A percentile compares a stretch with the other conserved stretches of the same genome.
Evolutionary conservation across 2,329 filamentous ascomycete species (phyloP).

Genomic region (Pseudogymnoascus destructans): DNA sequence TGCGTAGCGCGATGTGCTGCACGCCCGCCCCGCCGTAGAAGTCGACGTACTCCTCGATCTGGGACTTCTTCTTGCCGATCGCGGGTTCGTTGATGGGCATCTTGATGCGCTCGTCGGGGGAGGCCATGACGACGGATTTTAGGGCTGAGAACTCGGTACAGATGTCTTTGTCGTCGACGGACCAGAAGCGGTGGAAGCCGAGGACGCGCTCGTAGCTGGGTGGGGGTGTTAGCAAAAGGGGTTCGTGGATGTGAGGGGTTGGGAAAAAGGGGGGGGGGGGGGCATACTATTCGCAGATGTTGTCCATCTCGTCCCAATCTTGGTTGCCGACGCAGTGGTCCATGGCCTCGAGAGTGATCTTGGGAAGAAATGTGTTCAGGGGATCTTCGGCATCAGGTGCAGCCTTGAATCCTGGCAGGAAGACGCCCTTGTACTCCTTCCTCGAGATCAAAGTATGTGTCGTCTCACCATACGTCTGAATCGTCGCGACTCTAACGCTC

Average conservation of each 20-base stretch:
- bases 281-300: slow-evolving; percentile 39
- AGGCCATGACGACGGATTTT: slow-evolving; percentile 82
- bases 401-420: slow-evolving; percentile 69
- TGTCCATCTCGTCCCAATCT: slow-evolving; percentile 78
- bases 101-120: slow-evolving; percentile 74
- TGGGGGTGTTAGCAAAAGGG: neutral
- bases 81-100: slow-evolving; percentile 99
- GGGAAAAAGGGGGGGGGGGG: slow-evolving; percentile 22
- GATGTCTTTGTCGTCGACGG: slow-evolving; percentile 84
- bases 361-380: slow-evolving; percentile 37
- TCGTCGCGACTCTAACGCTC: slow-evolving; percentile 59
- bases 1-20: slow-evolving; percentile 84
- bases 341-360: slow-evolving; percentile 58
- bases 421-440: slow-evolving; percentile 54
- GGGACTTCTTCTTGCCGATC: slow-evolving; percentile 74
- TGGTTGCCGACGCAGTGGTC: slow-evolving; percentile 98
- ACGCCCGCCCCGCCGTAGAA: slow-evolving; percentile 86
- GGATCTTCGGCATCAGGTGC: slow-evolving; percentile 29
- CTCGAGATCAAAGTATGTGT: slow-evolving; percentile 84
- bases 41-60: slow-evolving; percentile 87
- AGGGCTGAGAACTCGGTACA: slow-evolving; percentile 85
- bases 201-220: slow-evolving; percentile 66
- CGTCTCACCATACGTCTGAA: slow-evolving; percentile 88
- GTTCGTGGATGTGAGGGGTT: neutral
- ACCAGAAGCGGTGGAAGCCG: slow-evolving; percentile 95